Base-by-base conservation (phyloP, 2,329 filamentous ascomycete species). In the Fusarium goolgardi region DNA sequence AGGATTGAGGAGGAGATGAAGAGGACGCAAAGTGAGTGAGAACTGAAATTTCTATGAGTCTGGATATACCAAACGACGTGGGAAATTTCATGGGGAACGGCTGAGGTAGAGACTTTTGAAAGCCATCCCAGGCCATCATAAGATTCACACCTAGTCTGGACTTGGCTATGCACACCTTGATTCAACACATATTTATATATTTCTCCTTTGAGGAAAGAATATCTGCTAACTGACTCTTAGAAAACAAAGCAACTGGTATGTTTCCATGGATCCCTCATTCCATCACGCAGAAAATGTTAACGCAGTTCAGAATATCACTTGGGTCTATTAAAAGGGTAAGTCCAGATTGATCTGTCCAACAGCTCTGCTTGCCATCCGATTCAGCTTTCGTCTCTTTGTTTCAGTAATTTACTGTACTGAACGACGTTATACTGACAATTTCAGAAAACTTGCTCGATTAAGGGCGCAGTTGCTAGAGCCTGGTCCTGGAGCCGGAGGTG, bases 1-100 rank as follows among this genome's bases (percentile, higher is more conserved):
- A 97, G 95, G 90, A 99, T 99, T 76, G 96, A 99, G 88, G 94
- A 97, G 83, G 96, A 99, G 91, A 99, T 99, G 96, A 90, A 88
- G 80, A 95, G 88, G 89, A 99, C 96, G 76, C 96, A 99, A 84
- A 99, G 95, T 97, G 88, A 84, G 88, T 60, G 43, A 31, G 23
- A 20, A 23, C 4, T 9, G 5, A 13, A 15, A 25, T 35, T 15
- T 8, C 37, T 25, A 34, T 12, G 15, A 12, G 2, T 15, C 13
- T 20, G 13, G 18, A 10, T 29, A 29, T 29, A 20, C 8, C 12
- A 12, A 21, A 9, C 6, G 10, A 1, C n/a, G 39, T 37, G 35
- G 13, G 34, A 10, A 18, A 4, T 12, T 7, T 21, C 15, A 37
- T 16, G 15, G 16, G 4, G 3, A 25, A 31, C 27, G 16, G 15